Conservation (phyloP, 768 basidiomycete species). For the Hydnum rufescens region DNA sequence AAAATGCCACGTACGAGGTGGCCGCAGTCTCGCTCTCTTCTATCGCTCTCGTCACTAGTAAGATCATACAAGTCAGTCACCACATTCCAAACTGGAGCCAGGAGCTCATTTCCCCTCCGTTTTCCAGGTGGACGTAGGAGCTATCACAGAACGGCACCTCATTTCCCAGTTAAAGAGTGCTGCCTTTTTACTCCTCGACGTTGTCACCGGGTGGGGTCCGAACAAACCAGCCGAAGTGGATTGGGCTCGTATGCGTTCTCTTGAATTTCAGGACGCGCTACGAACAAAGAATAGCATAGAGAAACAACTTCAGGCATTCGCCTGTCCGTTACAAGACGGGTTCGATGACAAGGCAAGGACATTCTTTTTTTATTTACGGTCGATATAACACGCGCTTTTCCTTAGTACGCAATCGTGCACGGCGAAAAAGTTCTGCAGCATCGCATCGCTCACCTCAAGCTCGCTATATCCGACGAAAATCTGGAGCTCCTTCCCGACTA, state of each 20-base stretch:
- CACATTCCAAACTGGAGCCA: not conserved
- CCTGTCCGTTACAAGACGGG: conserved; percentile 40
- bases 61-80: conserved; percentile 40
- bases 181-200: conserved; percentile 26
- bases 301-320: conserved; percentile 23
- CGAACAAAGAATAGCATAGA: conserved; percentile 34
- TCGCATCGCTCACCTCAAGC: conserved; percentile 58
- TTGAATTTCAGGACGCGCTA: conserved; percentile 82
- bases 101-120: not conserved
- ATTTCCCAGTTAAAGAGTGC: conserved; percentile 43
- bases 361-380: conserved; percentile 11
- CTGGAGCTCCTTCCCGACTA: conserved; percentile 93
- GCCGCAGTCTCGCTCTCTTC: conserved; percentile 44
- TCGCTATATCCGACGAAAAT: conserved; percentile 89
- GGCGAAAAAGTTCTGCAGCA: conserved; percentile 50
- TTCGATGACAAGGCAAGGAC: conserved; percentile 67
- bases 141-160: conserved; percentile 43
- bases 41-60: conserved; percentile 54
- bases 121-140: conserved; percentile 44
- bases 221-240: conserved; percentile 52
- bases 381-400: not conserved
- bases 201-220: conserved; percentile 39
- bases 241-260: conserved; percentile 61
- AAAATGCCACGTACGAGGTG: conserved; percentile 47
- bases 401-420: conserved; percentile 60